Percentiles rank a stretch among this genome's conserved stretches.
Evolutionary conservation across 1,284 basidiomycete genomes (phyloP).

Genomic region (Erythrobasidium hasegawianum): DNA sequence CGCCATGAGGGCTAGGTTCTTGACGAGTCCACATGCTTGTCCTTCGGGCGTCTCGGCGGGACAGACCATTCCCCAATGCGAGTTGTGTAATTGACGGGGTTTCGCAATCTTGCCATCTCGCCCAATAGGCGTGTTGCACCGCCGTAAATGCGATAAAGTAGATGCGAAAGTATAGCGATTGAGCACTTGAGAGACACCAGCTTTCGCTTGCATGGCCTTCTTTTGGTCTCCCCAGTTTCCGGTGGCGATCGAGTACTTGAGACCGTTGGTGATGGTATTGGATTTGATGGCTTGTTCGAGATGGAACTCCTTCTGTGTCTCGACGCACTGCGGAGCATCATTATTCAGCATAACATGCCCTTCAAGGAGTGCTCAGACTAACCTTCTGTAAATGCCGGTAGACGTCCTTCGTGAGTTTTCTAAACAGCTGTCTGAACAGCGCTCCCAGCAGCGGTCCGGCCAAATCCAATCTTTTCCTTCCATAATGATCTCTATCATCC

Average conservation of each 20-base stretch:
- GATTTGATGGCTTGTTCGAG: conserved; percentile 88
- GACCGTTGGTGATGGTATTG: conserved; percentile 94
- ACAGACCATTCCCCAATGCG: conserved; percentile 99
- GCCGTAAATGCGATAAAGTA: conserved; percentile 93
- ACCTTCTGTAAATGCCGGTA: conserved; percentile 97
- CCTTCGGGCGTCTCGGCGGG: conserved; percentile 99
- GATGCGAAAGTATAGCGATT: conserved; percentile 99
- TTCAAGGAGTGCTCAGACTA: conserved; percentile 38
- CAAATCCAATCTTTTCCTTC: conserved; percentile 94
- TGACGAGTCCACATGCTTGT: conserved; percentile 97
- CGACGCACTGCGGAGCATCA: conserved; percentile 70
- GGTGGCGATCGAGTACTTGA: conserved; percentile 96
- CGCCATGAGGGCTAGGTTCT: conserved; percentile 96
- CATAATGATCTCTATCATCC: conserved; percentile 99
- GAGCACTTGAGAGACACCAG: conserved; percentile 96
- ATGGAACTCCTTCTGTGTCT: conserved; percentile 93
- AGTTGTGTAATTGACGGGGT: conserved; percentile 97
- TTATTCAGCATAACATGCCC: conserved; percentile 23
- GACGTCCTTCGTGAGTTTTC: conserved; percentile 93
- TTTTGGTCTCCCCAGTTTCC: conserved; percentile 99
- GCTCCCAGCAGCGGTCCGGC: conserved; percentile 92
- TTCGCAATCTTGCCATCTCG: conserved; percentile 99
- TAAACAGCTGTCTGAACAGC: conserved; percentile 95
- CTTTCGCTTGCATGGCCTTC: conserved; percentile 95
- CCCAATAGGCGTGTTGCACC: conserved; percentile 96